phyloP scores from a whole-genome alignment of 2,329 filamentous ascomycete species.

The Rutstroemia sp. region DNA sequence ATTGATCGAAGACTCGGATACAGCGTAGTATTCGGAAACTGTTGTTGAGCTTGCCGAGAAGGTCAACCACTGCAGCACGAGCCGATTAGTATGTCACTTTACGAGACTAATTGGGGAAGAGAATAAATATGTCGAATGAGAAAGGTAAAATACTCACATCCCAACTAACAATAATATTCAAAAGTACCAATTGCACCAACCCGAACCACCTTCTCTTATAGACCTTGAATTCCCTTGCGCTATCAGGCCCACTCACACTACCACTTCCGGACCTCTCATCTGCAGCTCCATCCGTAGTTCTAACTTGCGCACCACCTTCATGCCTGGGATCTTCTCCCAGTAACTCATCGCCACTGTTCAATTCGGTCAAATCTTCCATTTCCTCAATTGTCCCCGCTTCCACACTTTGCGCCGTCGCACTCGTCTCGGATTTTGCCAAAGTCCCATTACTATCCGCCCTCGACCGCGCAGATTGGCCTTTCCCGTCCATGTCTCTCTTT shows the following conservation, averaged over 20 bases:
- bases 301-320: background rate
- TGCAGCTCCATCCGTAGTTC: background rate
- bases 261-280: background rate
- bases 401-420: constrained; percentile 7
- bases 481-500: background rate
- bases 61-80: constrained; percentile 69
- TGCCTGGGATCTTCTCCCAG: constrained; percentile 15
- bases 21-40: constrained; percentile 67
- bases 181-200: constrained; percentile 69
- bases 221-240: constrained; percentile 37
- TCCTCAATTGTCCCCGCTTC: constrained; percentile 13
- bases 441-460: constrained; percentile 11
- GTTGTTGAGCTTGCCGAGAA: constrained; percentile 77
- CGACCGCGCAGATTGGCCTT: background rate
- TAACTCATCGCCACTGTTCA: constrained; percentile 28
- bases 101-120: background rate
- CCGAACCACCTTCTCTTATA: constrained; percentile 92
- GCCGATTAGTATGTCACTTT: constrained; percentile 7
- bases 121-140: background rate
- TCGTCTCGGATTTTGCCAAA: constrained; percentile 15
- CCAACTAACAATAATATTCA: constrained; percentile 94
- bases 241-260: background rate
- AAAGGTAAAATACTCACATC: constrained; percentile 57
- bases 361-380: constrained; percentile 15
- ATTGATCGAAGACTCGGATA: constrained; percentile 72